phyloP scores from a whole-genome alignment of 352 stramenopile genomes.

The Phytophthora chlamydospora region DNA sequence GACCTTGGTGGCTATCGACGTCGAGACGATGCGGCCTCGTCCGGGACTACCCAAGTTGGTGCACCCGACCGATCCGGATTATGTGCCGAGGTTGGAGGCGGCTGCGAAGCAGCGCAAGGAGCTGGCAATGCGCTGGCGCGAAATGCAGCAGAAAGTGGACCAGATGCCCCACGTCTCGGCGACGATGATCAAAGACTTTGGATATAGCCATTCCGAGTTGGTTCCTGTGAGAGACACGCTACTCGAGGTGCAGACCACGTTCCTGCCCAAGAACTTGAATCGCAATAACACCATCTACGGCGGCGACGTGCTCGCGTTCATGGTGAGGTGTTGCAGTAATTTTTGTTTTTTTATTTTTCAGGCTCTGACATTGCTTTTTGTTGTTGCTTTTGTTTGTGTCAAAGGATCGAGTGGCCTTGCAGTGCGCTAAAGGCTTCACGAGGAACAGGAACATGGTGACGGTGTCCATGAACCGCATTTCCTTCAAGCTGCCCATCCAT shows the following conservation, averaged over 20 bases:
- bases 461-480: constrained; percentile 69
- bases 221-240: constrained; percentile 59
- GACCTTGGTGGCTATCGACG: constrained; percentile 62
- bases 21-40: constrained; percentile 51
- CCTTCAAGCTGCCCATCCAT: constrained; percentile 70
- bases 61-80: constrained; percentile 42
- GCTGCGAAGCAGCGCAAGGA: constrained; percentile 63
- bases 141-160: constrained; percentile 65
- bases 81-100: constrained; percentile 50
- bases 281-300: constrained; percentile 76
- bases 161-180: constrained; percentile 51
- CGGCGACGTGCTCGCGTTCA: constrained; percentile 61
- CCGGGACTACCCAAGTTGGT: constrained; percentile 50
- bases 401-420: constrained; percentile 61
- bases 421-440: constrained; percentile 66
- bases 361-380: too few species aligned
- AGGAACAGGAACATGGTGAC: constrained; percentile 73
- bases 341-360: too few species aligned
- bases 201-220: constrained; percentile 38
- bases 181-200: constrained; percentile 58
- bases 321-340: constrained; percentile 21
- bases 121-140: constrained; percentile 54
- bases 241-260: constrained; percentile 71
- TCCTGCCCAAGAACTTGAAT: constrained; percentile 75
- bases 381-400: background rate